Base-by-base conservation (phyloP, 192 early-diverging fungal genomes). In the Martensiomyces pterosporus region DNA sequence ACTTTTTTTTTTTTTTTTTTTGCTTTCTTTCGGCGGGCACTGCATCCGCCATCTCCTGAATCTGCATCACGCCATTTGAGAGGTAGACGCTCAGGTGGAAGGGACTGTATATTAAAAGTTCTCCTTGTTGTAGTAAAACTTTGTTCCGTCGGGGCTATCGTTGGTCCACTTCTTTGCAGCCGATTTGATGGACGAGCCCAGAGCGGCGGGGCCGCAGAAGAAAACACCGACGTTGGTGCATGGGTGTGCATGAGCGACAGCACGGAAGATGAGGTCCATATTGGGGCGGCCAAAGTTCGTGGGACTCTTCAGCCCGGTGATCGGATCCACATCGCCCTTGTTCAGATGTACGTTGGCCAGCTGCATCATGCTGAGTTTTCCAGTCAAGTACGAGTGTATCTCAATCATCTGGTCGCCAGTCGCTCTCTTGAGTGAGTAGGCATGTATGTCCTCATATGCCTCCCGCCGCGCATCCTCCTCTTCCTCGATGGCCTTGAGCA, bases 271-370 rank as follows among this genome's bases (percentile, higher is more conserved):
- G 24, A 67, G 55, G 59, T 90, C 85, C 52, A 80, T 80, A 60
- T 88, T 87, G 0, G 91, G 91, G 0, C 91, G 67, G 8, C 91
- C 91, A 67, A 84, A 90, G 61, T 87, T 79, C 1, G 89, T 90
- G 3, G 77, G 81, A 14, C 85, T 79, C 13, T 81, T 64, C 16
- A 92, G 67, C 1, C 88, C 90, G 2, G 90, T 91, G 39, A 91
- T 77, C 16, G 76, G 79, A 14, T 81, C 77, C 24, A 82, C 77
- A 36, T 81, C 78, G 27, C 80, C 80, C 47, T 85, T 66, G 17
- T 73, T 73, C 41, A 71, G 54, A 34, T 71, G 67, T 25, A 71
- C 56, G 16, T 71, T 60, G 41, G 85, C 81, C 56, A 85, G 82
- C 24, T 78, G 57, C 50, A 52, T 59, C 13, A 57, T 44, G 47